Conservation (phyloP, 2,329 filamentous ascomycete genomes). For the Neobulgaria alba region DNA sequence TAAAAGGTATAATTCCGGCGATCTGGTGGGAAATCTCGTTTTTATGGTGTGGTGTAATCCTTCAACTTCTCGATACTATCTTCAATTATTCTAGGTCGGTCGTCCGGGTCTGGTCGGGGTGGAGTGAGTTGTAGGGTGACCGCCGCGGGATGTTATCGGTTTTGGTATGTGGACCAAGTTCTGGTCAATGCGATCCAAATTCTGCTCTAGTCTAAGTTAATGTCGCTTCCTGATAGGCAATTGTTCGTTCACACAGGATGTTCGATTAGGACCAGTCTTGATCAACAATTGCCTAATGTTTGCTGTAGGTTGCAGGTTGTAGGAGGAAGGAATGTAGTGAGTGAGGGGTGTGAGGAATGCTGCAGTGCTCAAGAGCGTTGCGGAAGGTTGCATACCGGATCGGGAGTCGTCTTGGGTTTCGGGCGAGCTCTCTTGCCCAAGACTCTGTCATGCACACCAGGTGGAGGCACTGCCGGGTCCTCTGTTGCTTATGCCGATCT, state of each 20-base stretch:
- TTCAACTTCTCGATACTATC: background rate
- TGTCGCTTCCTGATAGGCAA: slow-evolving; percentile 3
- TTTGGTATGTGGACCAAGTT: slow-evolving; percentile 5
- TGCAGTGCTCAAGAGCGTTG: slow-evolving; percentile 12
- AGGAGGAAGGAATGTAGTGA: slow-evolving; percentile 14
- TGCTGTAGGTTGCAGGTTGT: slow-evolving; percentile 15
- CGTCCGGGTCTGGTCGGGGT: background rate
- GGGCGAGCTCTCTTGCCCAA: slow-evolving; percentile 16
- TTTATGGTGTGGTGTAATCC: slow-evolving; percentile 1
- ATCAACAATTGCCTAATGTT: slow-evolving; percentile 6
- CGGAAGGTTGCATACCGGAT: slow-evolving; percentile 22
- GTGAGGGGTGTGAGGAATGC: slow-evolving; percentile 21
- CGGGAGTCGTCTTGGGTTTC: slow-evolving; percentile 18
- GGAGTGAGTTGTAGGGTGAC: slow-evolving; percentile 2
- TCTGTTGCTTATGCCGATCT: slow-evolving; percentile 16
- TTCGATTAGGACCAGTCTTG: slow-evolving; percentile 14
- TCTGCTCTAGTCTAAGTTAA: slow-evolving; percentile 8
- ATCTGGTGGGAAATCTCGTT: background rate
- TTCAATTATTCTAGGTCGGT: background rate
- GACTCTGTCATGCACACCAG: slow-evolving; percentile 16
- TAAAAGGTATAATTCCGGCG: background rate
- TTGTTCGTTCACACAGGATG: slow-evolving; percentile 7
- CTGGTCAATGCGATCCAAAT: slow-evolving; percentile 10
- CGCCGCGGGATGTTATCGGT: background rate
- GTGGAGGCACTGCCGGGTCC: slow-evolving; percentile 13